Percentiles rank a stretch among this genome's conserved stretches.
phyloP scores from a whole-genome alignment of 306 rosid species.

The Urtica urens region DNA sequence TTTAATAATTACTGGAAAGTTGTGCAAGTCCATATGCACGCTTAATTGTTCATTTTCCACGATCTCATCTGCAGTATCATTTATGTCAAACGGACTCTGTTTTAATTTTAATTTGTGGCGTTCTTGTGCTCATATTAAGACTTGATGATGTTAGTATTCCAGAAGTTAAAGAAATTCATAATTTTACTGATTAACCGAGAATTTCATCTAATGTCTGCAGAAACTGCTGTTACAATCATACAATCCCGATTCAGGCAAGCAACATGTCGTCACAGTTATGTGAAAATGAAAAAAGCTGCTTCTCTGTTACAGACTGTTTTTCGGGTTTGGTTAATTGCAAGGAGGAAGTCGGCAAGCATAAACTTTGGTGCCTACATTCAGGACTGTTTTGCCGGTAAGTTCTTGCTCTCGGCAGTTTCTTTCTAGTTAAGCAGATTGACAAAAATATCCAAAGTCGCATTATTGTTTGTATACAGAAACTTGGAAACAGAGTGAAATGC shows the following conservation, averaged over 20 bases:
- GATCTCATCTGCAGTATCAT: too few relatives aligned
- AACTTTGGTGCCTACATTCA: slow-evolving; percentile 16
- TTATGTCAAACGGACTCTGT: not conserved
- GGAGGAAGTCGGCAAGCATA: slow-evolving; percentile 24
- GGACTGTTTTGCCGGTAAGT: slow-evolving; percentile 31
- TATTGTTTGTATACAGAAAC: slow-evolving; percentile 31
- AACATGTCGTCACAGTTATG: slow-evolving; percentile 31
- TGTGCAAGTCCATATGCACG: too few relatives aligned
- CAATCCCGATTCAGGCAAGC: slow-evolving; percentile 43
- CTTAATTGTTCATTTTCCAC: too few relatives aligned
- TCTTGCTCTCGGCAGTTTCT: slow-evolving; percentile 7
- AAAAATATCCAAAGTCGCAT: slow-evolving; percentile 10
- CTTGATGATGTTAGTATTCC: slow-evolving; percentile 8
- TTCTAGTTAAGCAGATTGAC: slow-evolving; percentile 7
- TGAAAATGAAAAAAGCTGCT: slow-evolving; percentile 30
- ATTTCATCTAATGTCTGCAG: slow-evolving; percentile 26
- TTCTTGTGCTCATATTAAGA: not conserved
- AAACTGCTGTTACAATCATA: slow-evolving; percentile 49
- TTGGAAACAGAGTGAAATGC: slow-evolving; percentile 24
- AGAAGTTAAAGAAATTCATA: not conserved
- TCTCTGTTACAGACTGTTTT: slow-evolving; percentile 49
- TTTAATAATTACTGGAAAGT: too few relatives aligned
- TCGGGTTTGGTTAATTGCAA: slow-evolving; percentile 50
- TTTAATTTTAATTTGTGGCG: not conserved
- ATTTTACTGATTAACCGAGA: slow-evolving; percentile 9